Base-by-base conservation (phyloP, 139 green algal species). In the Chlorella vulgaris region DNA sequence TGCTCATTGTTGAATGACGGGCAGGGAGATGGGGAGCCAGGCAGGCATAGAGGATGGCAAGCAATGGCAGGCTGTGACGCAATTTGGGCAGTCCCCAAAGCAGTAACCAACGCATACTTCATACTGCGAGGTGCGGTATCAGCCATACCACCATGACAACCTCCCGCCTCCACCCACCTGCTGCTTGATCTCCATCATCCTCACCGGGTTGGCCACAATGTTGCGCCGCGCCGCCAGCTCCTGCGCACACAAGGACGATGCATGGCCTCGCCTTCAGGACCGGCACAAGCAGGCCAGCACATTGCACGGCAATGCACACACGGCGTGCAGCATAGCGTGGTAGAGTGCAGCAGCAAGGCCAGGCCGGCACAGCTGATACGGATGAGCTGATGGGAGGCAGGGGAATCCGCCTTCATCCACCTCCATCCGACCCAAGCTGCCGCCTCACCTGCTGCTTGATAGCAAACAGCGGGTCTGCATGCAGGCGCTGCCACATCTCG, bases 401-500 rank as follows among this genome's bases (percentile, higher is more conserved):
- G n/a, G n/a, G n/a, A n/a, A n/a, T n/a, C n/a, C n/a, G n/a, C n/a
- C n/a, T n/a, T n/a, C n/a, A n/a, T n/a, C n/a, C n/a, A n/a, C n/a
- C n/a, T n/a, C n/a, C n/a, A n/a, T n/a, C n/a, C n/a, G n/a, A n/a
- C n/a, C n/a, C n/a, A n/a, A n/a, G 47, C 67, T 6, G 15, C 36
- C 15, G 4, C 24, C 69, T 42, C 47, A 65, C 71, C 71, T 93
- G 92, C 76, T 91, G 86, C 77, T 87, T 87, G 66, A 96, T 96
- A 50, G 93, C 88, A 36, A 98, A 92, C n/a, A 99, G 85, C 1
- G 96, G 96, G 82, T 99, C 96, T 50, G 92, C 90, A 84, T 98
- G 94, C 74, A 98, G 78, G 19, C 96, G 90, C 40, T 86, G 75
- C 96, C 96, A 99, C 36, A 89, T 87, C 89, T 99, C 96, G 62